Evolutionary conservation across 305 asterid species (phyloP), one percentile per base, ranked within the genome.

Genomic region (Euphrasia arctica): DNA sequence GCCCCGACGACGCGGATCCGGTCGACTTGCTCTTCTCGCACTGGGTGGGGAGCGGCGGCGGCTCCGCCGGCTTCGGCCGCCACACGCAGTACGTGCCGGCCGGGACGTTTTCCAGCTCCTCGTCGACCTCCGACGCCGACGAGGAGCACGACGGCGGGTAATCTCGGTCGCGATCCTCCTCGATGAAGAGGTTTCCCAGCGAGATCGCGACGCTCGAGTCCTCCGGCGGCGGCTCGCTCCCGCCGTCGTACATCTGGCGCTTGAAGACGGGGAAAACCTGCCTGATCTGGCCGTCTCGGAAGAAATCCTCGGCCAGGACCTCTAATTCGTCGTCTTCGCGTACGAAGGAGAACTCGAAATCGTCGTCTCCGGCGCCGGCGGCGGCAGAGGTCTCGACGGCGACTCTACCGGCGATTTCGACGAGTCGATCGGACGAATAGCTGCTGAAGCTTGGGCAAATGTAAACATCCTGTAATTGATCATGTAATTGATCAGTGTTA

Each of bases 21-120:
- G 95, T 89, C 54, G 97, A 91, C 66, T 79, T 85, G 78, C 96
- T 89, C 85, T 91, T 91, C 74, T 73, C 79, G 62, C 88, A 80
- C 72, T 31, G 74, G 68, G 62, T 70, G 5, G 83, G 27, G 27
- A 25, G 88, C 64, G 77, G 64, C 62, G 83, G 72, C 76, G 76
- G 47, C 10, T 75, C 84, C 2, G 51, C 63, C 68, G 41, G 0
- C 54, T 70, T 83, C 71, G 95, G 88, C 77, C 82, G 72, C 95
- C 88, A 89, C 2, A 87, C 79, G 71, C 95, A 82, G 79, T 87
- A 87, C 34, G 79, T 78, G 1, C 88, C 97, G 18, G 80, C 74
- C 8, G 91, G 89, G 39, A 83, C 54, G 15, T 66, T 75, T 66
- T 85, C 97, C 78, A 77, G 27, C 42, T 89, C 95, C 14, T 83